Evolutionary conservation across 1,284 basidiomycete species (phyloP), one percentile per base, ranked within the genome.

Genomic region (Coniferiporia sulphurascens): DNA sequence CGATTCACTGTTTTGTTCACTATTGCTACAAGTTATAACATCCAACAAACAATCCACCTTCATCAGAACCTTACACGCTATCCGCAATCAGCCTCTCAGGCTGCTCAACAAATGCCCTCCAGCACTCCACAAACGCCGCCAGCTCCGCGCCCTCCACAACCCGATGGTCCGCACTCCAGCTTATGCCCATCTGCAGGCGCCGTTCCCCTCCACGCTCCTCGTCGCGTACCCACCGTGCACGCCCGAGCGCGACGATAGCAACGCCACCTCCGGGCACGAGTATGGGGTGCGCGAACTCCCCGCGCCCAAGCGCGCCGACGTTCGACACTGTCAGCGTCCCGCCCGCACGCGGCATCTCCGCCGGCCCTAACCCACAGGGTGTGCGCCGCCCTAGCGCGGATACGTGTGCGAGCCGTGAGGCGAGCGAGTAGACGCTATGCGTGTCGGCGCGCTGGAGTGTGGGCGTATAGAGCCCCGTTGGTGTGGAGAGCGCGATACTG

Each of bases 131-230:
- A 71, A 97, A 93, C 58, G 88, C 87, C 49, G 93, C 93, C 62
- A 97, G 72, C 75, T 97, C 95, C 0, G 93, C 94, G 5, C 95
- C 95, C 71, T 97, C 94, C 7, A 96, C 87, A 5, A 96, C 86
- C 17, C 95, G 76, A 76, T 97, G 95, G 71, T 97, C 95, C 35
- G 89, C 95, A 65, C 85, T 87, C 89, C 93, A 95, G 62, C 89
- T 91, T 2, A 93, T 81, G 21, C 85, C 83, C 52, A 93, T 74
- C 73, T 86, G 85, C 62, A 95, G 72, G 65, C 91, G 79, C 60
- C 81, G 73, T 66, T 84, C 80, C 19, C 70, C 70, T 7, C 76
- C 71, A 9, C 73, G 72, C 45, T 81, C 78, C 32, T 85, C 84
- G 67, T 91, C 88, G 85, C 78, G 86, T n/a, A 80, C 78, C 91